A percentile compares a stretch with the other conserved stretches of the same genome.
Conservation (phyloP, 768 basidiomycete species). For the Phanerochaete sordida region DNA sequence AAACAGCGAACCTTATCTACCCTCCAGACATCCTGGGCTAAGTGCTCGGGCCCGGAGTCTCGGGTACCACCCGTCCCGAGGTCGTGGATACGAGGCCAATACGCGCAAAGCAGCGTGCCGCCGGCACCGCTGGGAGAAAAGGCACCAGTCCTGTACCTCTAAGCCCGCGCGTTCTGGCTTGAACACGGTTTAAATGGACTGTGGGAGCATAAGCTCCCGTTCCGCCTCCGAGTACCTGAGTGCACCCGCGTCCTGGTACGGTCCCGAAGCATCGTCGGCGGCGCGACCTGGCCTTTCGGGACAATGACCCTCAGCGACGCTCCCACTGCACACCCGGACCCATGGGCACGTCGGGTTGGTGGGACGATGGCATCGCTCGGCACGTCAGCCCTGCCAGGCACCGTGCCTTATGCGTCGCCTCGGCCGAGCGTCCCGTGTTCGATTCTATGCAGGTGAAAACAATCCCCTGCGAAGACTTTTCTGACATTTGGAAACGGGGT, state of each 20-base stretch:
- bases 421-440: neutral
- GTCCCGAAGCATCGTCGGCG: neutral
- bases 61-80: neutral
- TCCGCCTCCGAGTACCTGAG: neutral
- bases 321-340: neutral
- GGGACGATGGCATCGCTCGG: neutral
- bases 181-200: too few relatives aligned
- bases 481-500: too few relatives aligned
- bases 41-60: neutral
- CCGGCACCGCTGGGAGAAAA: neutral
- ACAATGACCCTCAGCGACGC: too few relatives aligned
- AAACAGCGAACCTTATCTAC: too few relatives aligned
- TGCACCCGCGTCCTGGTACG: neutral
- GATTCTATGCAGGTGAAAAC: neutral
- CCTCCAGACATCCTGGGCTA: too few relatives aligned
- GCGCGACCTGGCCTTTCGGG: too few relatives aligned
- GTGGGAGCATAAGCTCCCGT: too few relatives aligned
- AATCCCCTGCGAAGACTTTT: too few relatives aligned
- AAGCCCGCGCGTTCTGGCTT: neutral
- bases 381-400: neutral
- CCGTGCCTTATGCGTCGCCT: neutral
- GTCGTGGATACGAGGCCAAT: neutral
- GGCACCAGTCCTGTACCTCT: neutral
- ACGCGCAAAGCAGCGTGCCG: too few relatives aligned
- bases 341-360: neutral